Conservation (phyloP, 148 eudicot species). For the Polygonum maritimum region DNA sequence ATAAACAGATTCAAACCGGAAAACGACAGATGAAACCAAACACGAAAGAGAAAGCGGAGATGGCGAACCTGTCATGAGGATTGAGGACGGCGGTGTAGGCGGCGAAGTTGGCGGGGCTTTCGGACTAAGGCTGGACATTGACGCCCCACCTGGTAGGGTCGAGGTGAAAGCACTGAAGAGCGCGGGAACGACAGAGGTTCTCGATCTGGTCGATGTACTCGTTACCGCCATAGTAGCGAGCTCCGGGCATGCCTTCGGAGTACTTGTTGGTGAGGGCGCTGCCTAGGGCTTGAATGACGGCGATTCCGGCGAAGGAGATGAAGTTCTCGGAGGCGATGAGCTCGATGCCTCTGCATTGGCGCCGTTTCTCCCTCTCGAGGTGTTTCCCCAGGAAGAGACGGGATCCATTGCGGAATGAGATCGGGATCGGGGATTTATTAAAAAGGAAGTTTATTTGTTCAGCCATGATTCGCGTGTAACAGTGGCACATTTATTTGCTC, state of each 20-base stretch:
- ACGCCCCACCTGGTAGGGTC: conserved; percentile 79
- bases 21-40: background rate
- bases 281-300: conserved; percentile 79
- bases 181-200: conserved; percentile 55
- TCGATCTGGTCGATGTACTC: conserved; percentile 75
- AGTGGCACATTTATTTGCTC: too few relatives aligned
- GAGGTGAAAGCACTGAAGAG: conserved; percentile 46
- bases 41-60: background rate
- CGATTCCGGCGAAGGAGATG: conserved; percentile 94
- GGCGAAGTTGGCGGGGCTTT: conserved; percentile 73
- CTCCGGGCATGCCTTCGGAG: conserved; percentile 91
- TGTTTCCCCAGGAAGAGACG: conserved; percentile 65
- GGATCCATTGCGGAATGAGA: conserved; percentile 48
- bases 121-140: conserved; percentile 78
- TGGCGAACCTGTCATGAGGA: conserved; percentile 50
- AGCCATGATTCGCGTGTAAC: too few relatives aligned
- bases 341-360: conserved; percentile 76
- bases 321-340: conserved; percentile 91
- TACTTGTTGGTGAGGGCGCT: conserved; percentile 81
- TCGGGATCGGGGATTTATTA: conserved; percentile 5
- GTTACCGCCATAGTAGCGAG: conserved; percentile 78
- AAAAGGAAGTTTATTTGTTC: too few relatives aligned
- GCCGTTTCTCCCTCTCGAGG: conserved; percentile 69
- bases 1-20: background rate
- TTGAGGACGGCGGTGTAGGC: conserved; percentile 80